These are phyloP conservation scores for Avena eriantha DNA, from an alignment of 176 grass and related monocot genomes.

Conservation along the genomic window DNA sequence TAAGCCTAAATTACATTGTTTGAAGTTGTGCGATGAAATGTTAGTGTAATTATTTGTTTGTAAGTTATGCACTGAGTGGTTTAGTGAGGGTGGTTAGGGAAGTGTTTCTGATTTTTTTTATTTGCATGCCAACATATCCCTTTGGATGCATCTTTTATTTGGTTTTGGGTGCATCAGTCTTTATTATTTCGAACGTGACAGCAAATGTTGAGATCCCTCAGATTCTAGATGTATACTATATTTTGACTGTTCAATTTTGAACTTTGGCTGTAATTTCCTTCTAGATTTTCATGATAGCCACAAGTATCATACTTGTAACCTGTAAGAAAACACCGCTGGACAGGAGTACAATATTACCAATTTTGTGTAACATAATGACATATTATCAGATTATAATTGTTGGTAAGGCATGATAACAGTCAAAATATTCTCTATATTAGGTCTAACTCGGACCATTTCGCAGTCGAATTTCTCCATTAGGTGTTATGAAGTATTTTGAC, in stretches of 20 bases:
- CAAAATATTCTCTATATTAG: not conserved
- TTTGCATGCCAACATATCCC: not conserved
- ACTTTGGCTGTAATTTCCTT: not conserved
- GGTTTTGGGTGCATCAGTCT: not conserved
- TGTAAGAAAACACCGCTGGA: too few relatives aligned
- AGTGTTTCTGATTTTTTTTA: not conserved
- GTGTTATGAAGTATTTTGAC: not conserved
- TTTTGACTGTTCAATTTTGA: not conserved
- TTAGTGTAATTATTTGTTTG: not conserved
- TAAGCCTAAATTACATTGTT: not conserved
- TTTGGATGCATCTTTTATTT: not conserved
- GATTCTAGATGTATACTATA: not conserved
- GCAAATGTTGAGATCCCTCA: not conserved
- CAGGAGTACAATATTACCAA: not conserved
- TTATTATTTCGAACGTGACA: not conserved
- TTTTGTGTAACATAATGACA: too few relatives aligned
- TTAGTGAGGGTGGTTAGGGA: not conserved
- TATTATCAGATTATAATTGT: not conserved
- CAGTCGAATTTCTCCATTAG: not conserved
- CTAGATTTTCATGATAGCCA: not conserved
- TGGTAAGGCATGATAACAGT: not conserved
- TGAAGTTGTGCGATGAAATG: not conserved
- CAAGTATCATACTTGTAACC: not conserved
- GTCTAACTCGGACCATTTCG: not conserved
- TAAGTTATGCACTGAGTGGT: not conserved